Evolutionary conservation across 2,329 filamentous ascomycete species (phyloP).

Genomic region (Trichophyton schoenleinii): DNA sequence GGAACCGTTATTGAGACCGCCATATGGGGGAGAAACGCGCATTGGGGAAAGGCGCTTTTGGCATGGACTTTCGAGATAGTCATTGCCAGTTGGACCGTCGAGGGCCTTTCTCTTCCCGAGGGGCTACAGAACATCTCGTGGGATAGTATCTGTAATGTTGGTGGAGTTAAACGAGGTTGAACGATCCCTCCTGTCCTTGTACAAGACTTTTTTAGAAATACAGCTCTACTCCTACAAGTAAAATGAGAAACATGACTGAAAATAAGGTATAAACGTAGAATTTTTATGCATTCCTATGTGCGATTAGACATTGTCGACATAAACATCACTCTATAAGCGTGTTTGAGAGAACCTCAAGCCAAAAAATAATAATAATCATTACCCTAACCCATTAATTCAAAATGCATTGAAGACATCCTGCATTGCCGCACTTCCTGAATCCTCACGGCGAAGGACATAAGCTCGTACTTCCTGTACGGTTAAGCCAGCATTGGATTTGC

Average conservation of each 20-base stretch:
- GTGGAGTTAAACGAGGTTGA: conserved; percentile 3
- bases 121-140: conserved; percentile 15
- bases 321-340: background rate
- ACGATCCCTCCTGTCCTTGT: background rate
- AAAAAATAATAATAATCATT: background rate
- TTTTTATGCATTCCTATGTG: background rate
- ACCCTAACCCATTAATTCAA: conserved; percentile 19
- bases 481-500: conserved; percentile 44
- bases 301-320: background rate
- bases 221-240: background rate
- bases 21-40: conserved; percentile 16
- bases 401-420: conserved; percentile 66
- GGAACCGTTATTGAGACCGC: conserved; percentile 21
- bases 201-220: background rate
- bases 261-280: background rate
- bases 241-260: background rate
- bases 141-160: conserved; percentile 14
- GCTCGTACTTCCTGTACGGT: conserved; percentile 50
- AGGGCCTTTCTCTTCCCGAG: conserved; percentile 16
- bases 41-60: conserved; percentile 17
- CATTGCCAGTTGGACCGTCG: conserved; percentile 19
- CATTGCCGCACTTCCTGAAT: conserved; percentile 66
- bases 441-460: conserved; percentile 75
- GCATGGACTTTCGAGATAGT: conserved; percentile 21
- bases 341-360: background rate